A percentile compares a stretch with the other conserved stretches of the same genome.
Evolutionary conservation across 768 basidiomycete species (phyloP).

Genomic region (Postia placenta): DNA sequence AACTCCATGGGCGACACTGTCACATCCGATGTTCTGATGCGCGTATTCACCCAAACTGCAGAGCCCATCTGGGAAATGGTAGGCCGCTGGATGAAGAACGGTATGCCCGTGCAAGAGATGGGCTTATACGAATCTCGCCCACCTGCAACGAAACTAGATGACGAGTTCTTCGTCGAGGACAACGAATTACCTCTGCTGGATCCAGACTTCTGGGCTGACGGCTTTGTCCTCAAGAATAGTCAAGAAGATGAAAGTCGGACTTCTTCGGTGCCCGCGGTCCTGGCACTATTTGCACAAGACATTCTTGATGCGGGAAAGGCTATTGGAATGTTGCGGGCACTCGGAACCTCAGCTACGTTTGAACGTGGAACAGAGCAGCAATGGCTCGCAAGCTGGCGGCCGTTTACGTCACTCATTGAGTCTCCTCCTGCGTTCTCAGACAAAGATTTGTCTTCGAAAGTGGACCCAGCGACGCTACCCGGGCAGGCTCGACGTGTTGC

Average conservation of each 20-base stretch:
- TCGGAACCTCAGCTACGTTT: constrained; percentile 28
- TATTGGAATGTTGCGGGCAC: constrained; percentile 63
- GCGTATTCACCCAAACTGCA: constrained; percentile 53
- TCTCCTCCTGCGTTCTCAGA: not conserved
- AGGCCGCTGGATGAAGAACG: constrained; percentile 64
- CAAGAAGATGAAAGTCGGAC: constrained; percentile 18
- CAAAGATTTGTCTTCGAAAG: not conserved
- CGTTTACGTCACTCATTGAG: constrained; percentile 11
- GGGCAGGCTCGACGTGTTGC: not conserved
- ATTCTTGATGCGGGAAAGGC: constrained; percentile 71
- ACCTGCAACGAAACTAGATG: constrained; percentile 33
- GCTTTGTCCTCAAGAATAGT: constrained; percentile 50
- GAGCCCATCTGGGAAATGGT: constrained; percentile 76
- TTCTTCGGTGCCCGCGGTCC: constrained; percentile 45
- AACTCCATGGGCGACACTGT: constrained; percentile 50
- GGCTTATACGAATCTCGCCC: not conserved
- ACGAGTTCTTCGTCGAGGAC: constrained; percentile 79
- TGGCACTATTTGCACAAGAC: constrained; percentile 51
- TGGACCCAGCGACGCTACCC: not conserved
- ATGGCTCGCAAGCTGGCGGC: constrained; percentile 18
- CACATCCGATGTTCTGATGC: constrained; percentile 51
- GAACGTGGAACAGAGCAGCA: constrained; percentile 5
- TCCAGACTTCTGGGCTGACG: constrained; percentile 77
- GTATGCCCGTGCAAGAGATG: constrained; percentile 46
- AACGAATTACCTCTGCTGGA: constrained; percentile 51